Base-by-base conservation (phyloP, 2,329 filamentous ascomycete genomes). In the Venturia effusa region DNA sequence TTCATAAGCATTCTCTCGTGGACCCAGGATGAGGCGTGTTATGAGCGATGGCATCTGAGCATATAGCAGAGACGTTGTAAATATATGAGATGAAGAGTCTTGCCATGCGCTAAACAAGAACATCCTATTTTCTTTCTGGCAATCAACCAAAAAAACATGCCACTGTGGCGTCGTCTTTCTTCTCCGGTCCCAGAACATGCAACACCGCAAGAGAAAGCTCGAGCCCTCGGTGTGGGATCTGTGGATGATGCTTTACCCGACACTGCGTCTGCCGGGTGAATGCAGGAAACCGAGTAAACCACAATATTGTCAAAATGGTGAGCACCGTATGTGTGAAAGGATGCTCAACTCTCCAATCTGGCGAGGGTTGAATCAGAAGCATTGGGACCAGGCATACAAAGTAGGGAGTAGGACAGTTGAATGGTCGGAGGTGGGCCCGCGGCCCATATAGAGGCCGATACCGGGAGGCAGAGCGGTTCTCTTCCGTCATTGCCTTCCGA, bases 161-260 rank as follows among this genome's bases (percentile, higher is more conserved):
- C n/a, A n/a, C n/a, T n/a, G n/a, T n/a, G n/a, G n/a, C n/a, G n/a
- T n/a, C n/a, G n/a, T n/a, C n/a, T n/a, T n/a, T n/a, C n/a, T n/a
- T n/a, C n/a, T n/a, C n/a, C n/a, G n/a, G n/a, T n/a, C n/a, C n/a
- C n/a, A n/a, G n/a, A n/a, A n/a, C n/a, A n/a, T n/a, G n/a, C n/a
- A n/a, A 8, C 24, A 22, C 43, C 24, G 6, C n/a, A 45, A n/a
- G 24, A 3, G n/a, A 45, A 45, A 45, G 1, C 43, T 45, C n/a
- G 43, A 45, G 24, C 7, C n/a, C 1, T 45, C n/a, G 6, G 8
- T 22, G 1, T 27, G 13, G 13, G 4, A 3, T 7, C 22, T 4
- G 45, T 27, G 51, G 51, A 57, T 57, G 51, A 57, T 57, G 51
- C 3, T 34, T 57, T 57, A 57, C 34, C 51, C 51, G 51, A 34